These are phyloP conservation scores for Aureobasidium subglaciale DNA, from an alignment of 2,329 filamentous ascomycete genomes.

Conservation along the genomic window DNA sequence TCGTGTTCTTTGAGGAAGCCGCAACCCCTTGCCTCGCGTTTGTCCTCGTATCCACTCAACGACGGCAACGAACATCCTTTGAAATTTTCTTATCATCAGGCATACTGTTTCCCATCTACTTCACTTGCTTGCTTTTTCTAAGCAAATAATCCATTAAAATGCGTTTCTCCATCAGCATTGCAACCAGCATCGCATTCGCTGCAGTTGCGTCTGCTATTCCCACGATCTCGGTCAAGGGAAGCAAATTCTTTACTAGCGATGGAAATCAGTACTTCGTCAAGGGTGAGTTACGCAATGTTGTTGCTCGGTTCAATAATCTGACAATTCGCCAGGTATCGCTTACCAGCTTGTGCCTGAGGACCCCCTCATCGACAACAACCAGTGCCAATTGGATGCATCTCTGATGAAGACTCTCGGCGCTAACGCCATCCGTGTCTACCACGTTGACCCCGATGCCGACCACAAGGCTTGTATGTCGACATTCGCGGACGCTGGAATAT, in stretches of 20 bases:
- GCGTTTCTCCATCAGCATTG: not conserved
- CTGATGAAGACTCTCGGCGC: slow-evolving; percentile 75
- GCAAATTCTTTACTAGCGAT: slow-evolving; percentile 79
- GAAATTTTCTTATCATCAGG: not conserved
- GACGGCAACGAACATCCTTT: not conserved
- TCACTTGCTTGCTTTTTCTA: not conserved
- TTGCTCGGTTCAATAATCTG: not conserved
- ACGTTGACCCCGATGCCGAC: slow-evolving; percentile 64
- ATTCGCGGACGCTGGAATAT: slow-evolving; percentile 74
- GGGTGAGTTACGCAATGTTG: slow-evolving; percentile 43
- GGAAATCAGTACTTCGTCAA: slow-evolving; percentile 80
- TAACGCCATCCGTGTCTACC: slow-evolving; percentile 78
- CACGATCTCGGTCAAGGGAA: slow-evolving; percentile 57
- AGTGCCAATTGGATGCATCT: slow-evolving; percentile 67
- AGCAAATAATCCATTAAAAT: not conserved
- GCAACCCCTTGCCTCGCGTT: slow-evolving; percentile 5
- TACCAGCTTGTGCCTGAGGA: slow-evolving; percentile 55
- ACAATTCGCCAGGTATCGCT: slow-evolving; percentile 41
- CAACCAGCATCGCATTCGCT: slow-evolving; percentile 17
- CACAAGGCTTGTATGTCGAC: slow-evolving; percentile 76
- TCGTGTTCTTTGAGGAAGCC: not conserved
- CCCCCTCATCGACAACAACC: slow-evolving; percentile 66
- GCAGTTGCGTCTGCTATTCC: slow-evolving; percentile 41
- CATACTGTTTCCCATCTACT: not conserved
- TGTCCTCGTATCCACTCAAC: not conserved